Evolutionary conservation across 768 basidiomycete species (phyloP), one percentile per base, ranked within the genome.

Genomic region (Xerocomellus intermedius): DNA sequence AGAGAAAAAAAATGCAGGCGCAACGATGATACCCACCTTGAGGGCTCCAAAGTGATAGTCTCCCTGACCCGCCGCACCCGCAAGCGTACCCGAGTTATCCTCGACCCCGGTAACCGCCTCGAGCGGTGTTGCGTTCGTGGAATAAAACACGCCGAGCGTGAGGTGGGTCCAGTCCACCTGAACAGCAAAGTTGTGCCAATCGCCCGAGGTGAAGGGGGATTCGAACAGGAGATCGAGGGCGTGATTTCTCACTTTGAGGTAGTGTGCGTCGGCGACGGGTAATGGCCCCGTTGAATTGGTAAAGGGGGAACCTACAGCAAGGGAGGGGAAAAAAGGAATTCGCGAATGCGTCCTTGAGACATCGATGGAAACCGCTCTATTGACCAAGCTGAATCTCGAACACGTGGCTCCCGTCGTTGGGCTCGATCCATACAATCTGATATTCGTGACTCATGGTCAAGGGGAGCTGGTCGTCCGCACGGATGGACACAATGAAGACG

Each of bases 161-260:
- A 70, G 73, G 19, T 72, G 66, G 19, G 72, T 72, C 83, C 82
- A 87, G 64, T 83, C 79, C 36, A 85, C 76, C 51, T 77, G 75
- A 37, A 84, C 63, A 0, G 80, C 83, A 60, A 85, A 82, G 68
- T 85, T 85, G 65, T 85, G 83, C 82, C 84, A 85, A 17, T 63
- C 62, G 3, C 55, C 58, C 5, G 73, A 55, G 4, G 68, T 65
- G 68, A 83, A 83, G 2, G 77, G 72, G 0, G 78, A 73, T 19
- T 68, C 63, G 71, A 82, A 84, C n/a, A 83, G 65, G 7, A 80
- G 65, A 53, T 80, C 77, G 30, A 75, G 62, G 5, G 78, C 75
- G 58, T 85, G 83, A 61, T 83, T 78, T n/a, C 75, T 75, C 17
- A 85, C 71, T 65, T 84, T 82, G 65, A 84, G 76, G 26, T 67